Evolutionary conservation across 176 grass and related monocot species (phyloP).

Genomic region (Triticum dicoccoides): DNA sequence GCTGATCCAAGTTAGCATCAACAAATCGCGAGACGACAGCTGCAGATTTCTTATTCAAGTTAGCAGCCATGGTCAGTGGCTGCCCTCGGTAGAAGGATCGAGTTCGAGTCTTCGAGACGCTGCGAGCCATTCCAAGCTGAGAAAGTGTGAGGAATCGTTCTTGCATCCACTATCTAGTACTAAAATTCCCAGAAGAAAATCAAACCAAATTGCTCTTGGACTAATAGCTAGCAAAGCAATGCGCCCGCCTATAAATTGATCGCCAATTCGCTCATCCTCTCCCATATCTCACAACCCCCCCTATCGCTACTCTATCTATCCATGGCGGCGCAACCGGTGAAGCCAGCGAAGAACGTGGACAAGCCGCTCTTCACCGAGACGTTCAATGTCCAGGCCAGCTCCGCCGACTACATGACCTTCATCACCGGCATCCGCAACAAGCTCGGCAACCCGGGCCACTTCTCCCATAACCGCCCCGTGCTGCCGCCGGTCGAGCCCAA

Average conservation of each 20-base stretch:
- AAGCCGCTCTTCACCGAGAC: constrained; percentile 11
- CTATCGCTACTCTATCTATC: not conserved
- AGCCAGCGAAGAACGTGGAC: not conserved
- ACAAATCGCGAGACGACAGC: not conserved
- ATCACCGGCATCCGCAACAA: not conserved
- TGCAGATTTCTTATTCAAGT: not conserved
- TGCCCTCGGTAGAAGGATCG: not conserved
- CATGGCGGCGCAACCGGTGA: not conserved
- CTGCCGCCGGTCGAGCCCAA: constrained; percentile 3
- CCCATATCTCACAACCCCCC: not conserved
- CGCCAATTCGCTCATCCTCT: not conserved
- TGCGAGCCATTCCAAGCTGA: not conserved
- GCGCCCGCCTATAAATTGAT: not conserved
- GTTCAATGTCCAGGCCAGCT: not conserved
- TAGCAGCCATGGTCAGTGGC: not conserved
- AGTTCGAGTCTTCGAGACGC: not conserved
- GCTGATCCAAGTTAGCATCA: not conserved
- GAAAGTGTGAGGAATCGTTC: not conserved
- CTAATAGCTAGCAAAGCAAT: no score
- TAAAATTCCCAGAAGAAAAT: not conserved
- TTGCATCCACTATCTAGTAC: no score
- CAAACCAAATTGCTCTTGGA: not conserved
- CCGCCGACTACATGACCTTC: constrained; percentile 10
- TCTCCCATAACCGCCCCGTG: constrained; percentile 27
- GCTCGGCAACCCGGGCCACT: constrained; percentile 12